Percentiles rank a stretch among this genome's conserved stretches.
phyloP scores from a whole-genome alignment of 2,329 filamentous ascomycete species.

The Apiospora pterosperma region DNA sequence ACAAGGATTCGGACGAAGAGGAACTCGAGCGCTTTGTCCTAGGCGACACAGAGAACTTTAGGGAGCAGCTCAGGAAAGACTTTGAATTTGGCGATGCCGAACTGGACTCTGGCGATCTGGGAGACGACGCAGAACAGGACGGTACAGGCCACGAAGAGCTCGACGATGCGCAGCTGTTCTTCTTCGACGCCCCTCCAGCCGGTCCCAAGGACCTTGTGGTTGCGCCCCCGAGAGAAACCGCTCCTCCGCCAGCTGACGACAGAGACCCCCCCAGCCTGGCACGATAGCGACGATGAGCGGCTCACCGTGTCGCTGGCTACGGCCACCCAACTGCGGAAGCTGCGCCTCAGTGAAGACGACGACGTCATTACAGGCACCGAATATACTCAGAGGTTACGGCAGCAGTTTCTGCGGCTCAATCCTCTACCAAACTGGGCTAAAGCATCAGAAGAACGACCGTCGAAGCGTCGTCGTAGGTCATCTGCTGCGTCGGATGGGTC shows the following conservation, averaged over 20 bases:
- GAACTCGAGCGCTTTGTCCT: conserved; percentile 87
- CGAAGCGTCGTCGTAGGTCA: conserved; percentile 48
- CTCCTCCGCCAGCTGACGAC: conserved; percentile 8
- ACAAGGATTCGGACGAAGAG: conserved; percentile 79
- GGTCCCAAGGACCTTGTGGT: conserved; percentile 25
- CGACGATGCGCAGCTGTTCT: conserved; percentile 81
- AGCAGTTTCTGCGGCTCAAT: conserved; percentile 66
- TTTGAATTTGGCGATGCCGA: conserved; percentile 32
- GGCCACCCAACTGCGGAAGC: conserved; percentile 73
- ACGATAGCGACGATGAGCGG: conserved; percentile 93
- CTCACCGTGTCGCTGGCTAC: conserved; percentile 78
- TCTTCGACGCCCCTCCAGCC: conserved; percentile 64
- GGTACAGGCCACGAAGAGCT: conserved; percentile 56
- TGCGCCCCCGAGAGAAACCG: conserved; percentile 19
- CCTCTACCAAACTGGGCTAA: conserved; percentile 59
- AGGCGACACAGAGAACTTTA: conserved; percentile 81
- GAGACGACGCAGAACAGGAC: conserved; percentile 40
- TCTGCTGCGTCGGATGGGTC: conserved; percentile 42
- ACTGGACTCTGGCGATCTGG: conserved; percentile 25
- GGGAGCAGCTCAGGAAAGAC: conserved; percentile 63
- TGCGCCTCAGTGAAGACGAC: conserved; percentile 76
- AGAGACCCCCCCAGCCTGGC: conserved; percentile 67
- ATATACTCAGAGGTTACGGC: conserved; percentile 75
- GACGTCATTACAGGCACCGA: conserved; percentile 84
- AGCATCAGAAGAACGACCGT: conserved; percentile 45